Percentiles rank a stretch among this genome's conserved stretches.
phyloP scores from a whole-genome alignment of 2,329 filamentous ascomycete species.

The Ceratocystis eucalypticola region DNA sequence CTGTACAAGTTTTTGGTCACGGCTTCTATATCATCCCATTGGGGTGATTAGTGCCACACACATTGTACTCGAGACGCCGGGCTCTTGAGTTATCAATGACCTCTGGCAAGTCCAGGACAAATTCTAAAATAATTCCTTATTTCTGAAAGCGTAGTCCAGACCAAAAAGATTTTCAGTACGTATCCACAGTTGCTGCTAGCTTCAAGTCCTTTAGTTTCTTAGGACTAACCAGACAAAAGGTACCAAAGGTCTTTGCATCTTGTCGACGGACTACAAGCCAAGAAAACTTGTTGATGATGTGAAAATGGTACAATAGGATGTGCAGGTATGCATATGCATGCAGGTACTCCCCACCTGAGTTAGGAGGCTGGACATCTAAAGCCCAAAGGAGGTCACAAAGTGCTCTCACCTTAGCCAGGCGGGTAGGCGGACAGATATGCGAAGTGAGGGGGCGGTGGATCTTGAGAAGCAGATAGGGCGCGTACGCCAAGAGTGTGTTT shows the following conservation, averaged over 20 bases:
- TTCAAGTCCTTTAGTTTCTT: neutral
- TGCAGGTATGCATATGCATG: conserved; percentile 9
- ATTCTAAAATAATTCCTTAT: too few species aligned
- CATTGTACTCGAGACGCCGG: neutral
- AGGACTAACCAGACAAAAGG: neutral
- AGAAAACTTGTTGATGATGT: neutral
- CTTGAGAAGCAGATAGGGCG: neutral
- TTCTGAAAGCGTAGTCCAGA: neutral
- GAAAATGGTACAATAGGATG: neutral
- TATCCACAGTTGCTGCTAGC: neutral
- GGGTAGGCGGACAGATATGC: neutral
- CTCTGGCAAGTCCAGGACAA: too few species aligned
- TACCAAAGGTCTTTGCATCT: neutral
- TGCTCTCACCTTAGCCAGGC: neutral
- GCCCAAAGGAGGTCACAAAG: neutral
- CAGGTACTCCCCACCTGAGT: neutral
- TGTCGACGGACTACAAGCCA: too few species aligned
- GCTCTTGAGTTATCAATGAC: too few species aligned
- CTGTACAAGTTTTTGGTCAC: neutral
- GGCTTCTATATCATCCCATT: neutral
- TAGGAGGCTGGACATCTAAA: neutral
- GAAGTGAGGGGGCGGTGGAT: neutral
- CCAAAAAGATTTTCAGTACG: neutral
- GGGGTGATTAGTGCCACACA: too few species aligned
- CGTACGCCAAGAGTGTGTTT: neutral